These are phyloP conservation scores for Candida sakaeoensis DNA, from an alignment of 805 yeast genomes.

Conservation along the genomic window DNA sequence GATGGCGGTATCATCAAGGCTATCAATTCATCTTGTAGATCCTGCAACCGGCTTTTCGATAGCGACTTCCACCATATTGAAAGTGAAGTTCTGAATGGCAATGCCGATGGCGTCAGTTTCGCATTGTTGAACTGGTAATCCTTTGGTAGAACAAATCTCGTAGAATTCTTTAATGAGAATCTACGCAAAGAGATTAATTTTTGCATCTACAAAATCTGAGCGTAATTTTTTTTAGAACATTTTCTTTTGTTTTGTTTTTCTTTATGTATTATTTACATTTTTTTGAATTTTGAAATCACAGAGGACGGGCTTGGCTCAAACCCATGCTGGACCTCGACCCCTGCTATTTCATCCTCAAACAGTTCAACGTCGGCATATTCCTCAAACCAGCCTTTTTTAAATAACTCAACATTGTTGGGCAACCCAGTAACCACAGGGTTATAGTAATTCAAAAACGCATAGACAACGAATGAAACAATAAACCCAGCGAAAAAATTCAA, in stretches of 20 bases:
- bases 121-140: slow-evolving; percentile 14
- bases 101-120: slow-evolving; percentile 7
- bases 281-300: background rate
- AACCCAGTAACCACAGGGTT: slow-evolving; percentile 46
- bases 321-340: slow-evolving; percentile 22
- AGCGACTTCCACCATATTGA: slow-evolving; percentile 24
- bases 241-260: too few relatives aligned
- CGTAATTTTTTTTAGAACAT: too few relatives aligned
- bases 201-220: too few relatives aligned
- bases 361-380: slow-evolving; percentile 62
- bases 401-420: slow-evolving; percentile 25
- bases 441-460: slow-evolving; percentile 47
- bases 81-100: slow-evolving; percentile 14
- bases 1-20: slow-evolving; percentile 29
- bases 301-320: too few relatives aligned
- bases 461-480: slow-evolving; percentile 50
- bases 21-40: slow-evolving; percentile 32
- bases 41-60: slow-evolving; percentile 21
- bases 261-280: background rate
- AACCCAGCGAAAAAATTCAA: slow-evolving; percentile 79
- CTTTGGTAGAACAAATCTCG: slow-evolving; percentile 14
- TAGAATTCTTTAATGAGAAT: slow-evolving; percentile 2
- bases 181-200: background rate
- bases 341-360: slow-evolving; percentile 44
- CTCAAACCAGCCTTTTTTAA: slow-evolving; percentile 61